Evolutionary conservation across 176 grass and related monocot species (phyloP), one percentile per base, ranked within the genome.

Genomic region (Hyparrhenia diplandra): DNA sequence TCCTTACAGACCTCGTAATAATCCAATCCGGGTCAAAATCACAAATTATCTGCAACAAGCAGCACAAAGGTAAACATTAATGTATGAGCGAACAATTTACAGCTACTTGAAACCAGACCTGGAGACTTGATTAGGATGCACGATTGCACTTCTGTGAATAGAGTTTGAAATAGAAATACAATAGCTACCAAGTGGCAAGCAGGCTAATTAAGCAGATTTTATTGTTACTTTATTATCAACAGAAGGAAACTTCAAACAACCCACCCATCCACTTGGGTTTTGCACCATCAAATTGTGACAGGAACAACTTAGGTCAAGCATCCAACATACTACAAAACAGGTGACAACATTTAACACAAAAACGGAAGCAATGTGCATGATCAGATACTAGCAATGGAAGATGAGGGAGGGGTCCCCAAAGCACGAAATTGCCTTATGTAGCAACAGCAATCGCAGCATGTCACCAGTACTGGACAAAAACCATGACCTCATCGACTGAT

Each of bases 1-100:
- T 66, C 5, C n/a, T 69, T 75, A 71, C 69, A 70, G 74, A 98
- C 95, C 95, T 98, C 86, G 1, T n/a, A n/a, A n/a, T 88, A 71
- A 18, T 98, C 95, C 86, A 93, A 69, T 25, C 92, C 90, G 88
- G 93, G 64, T 98, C 90, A 28, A 88, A 95, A 73, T 98, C 92
- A 2, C 90, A 94, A 28, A 98, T 88, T 61, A 98, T 89, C 95
- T 94, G 90, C 54, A 90, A 77, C 29, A 86, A 40, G 65, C 62
- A 86, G 47, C 46, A 83, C 23, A n/a, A 74, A 87, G 69, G 29
- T 66, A 62, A 63, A 59, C 5, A 54, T 34, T 43, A 39, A 25
- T 67, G 28, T 79, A 76, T 66, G 43, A 35, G n/a, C n/a, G n/a
- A n/a, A 9, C 3, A 80, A 86, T 69, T 43, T 59, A 41, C 31